phyloP scores from a whole-genome alignment of 441 rosid genomes.

The Erodium trifolium region DNA sequence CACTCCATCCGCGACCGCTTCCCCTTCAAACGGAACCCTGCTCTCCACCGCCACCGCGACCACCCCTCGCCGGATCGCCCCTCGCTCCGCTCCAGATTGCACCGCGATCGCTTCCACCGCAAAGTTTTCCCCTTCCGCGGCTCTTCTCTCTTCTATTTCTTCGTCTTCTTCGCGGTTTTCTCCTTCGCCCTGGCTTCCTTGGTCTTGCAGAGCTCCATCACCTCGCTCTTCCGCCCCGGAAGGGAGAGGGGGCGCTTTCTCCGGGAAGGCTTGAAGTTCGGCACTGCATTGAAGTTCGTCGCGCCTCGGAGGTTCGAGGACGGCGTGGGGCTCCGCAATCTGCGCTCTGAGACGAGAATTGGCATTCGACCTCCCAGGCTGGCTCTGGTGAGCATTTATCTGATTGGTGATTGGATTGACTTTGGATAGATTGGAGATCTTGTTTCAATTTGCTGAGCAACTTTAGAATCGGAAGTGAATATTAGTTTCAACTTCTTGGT shows the following conservation, averaged over 20 bases:
- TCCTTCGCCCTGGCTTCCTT: slow-evolving; percentile 70
- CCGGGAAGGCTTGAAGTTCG: slow-evolving; percentile 44
- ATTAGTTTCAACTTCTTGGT: neutral
- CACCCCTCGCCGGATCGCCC: slow-evolving; percentile 41
- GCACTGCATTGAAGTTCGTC: slow-evolving; percentile 54
- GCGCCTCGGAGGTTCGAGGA: slow-evolving; percentile 35
- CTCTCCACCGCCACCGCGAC: slow-evolving; percentile 33
- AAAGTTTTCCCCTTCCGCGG: slow-evolving; percentile 60
- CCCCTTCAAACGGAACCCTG: slow-evolving; percentile 50
- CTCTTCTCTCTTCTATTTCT: slow-evolving; percentile 47
- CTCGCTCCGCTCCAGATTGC: slow-evolving; percentile 32
- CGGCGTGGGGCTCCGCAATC: slow-evolving; percentile 46
- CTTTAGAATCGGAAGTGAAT: neutral
- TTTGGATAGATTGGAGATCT: neutral
- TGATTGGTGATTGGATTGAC: slow-evolving; percentile 8
- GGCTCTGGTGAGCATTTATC: slow-evolving; percentile 59
- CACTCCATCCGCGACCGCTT: slow-evolving; percentile 64
- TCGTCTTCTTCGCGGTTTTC: slow-evolving; percentile 52
- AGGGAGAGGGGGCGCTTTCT: slow-evolving; percentile 31
- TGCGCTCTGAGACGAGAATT: slow-evolving; percentile 42
- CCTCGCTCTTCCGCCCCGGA: slow-evolving; percentile 50
- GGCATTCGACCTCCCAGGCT: slow-evolving; percentile 83
- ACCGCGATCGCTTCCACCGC: slow-evolving; percentile 36
- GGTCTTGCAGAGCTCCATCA: slow-evolving; percentile 71
- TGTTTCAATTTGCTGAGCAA: neutral